Evolutionary conservation across 331 rosid species (phyloP), one percentile per base, ranked within the genome.

Genomic region (Quercus phellos): DNA sequence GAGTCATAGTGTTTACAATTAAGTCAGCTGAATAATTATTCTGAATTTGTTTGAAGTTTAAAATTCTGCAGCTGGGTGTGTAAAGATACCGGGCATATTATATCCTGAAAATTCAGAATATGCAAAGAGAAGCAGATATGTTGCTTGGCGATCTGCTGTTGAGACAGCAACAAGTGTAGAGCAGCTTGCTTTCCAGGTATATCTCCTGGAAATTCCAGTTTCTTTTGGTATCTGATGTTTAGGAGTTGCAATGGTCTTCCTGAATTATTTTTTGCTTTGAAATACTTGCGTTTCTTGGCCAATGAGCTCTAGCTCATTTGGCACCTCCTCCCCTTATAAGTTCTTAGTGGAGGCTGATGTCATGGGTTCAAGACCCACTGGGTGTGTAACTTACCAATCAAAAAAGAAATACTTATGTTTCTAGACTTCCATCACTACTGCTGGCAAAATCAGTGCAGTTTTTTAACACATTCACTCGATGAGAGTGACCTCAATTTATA

Each of bases 31-130:
- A 85, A 68, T 80, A 72, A 80, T 63, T 74, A 71, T 82, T 84
- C 84, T 88, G 86, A 86, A 75, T 81, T 85, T 68, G 72, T 80
- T 88, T 83, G 73, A 81, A 76, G 82, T 58, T 87, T 74, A 76
- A 80, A 66, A 80, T 79, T 88, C 85, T 89, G 89, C 95, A 94
- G 99, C 85, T 84, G 99, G 99, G 72, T 85, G 91, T 86, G 74
- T 79, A 43, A 94, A 91, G 92, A 92, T 94, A 51, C 88, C 87
- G 0, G 98, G 98, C 56, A 81, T 92, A 68, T 80, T 90, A 32
- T 94, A 94, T 88, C 97, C 89, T 50, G 99, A 94, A 82, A 93
- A 88, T 91, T 92, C 99, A 84, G 99, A 94, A 79, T 90, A 80
- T 82, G 89, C 94, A 2, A 93, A 83, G 90, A 91, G 99, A 87